Conservation (phyloP, 129 eudicot genomes). For the Deinandra increscens region DNA sequence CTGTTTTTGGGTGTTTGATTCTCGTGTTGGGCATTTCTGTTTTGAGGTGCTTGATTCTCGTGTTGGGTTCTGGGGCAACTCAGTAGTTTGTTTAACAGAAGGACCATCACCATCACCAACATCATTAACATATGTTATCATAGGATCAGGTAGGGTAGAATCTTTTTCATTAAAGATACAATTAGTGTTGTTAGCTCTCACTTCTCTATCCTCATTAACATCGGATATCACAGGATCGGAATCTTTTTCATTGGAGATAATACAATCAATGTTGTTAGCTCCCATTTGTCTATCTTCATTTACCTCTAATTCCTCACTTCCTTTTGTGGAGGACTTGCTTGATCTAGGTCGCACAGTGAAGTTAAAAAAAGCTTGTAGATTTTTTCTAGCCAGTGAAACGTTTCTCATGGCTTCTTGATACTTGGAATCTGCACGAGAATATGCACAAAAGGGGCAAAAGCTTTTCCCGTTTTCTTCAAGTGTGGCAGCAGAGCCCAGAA, state of each 20-base stretch:
- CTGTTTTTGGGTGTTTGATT: conserved; percentile 23
- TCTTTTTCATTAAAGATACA: conserved; percentile 22
- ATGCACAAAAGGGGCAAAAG: conserved; percentile 81
- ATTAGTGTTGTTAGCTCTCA: conserved; percentile 12
- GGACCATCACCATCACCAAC: background rate
- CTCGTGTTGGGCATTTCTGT: conserved; percentile 27
- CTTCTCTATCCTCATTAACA: conserved; percentile 17
- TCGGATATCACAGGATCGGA: conserved; percentile 28
- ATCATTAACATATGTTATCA: conserved; percentile 14
- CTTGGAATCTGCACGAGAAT: conserved; percentile 60
- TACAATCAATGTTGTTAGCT: conserved; percentile 10
- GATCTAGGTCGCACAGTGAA: conserved; percentile 17
- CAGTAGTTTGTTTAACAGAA: conserved; percentile 14
- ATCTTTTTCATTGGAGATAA: conserved; percentile 23
- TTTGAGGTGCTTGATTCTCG: conserved; percentile 21
- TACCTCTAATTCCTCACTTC: conserved; percentile 11
- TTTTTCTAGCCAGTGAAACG: conserved; percentile 51
- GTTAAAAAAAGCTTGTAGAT: conserved; percentile 46
- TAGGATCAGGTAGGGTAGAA: conserved; percentile 25
- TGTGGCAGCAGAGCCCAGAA: conserved; percentile 44
- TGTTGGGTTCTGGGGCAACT: conserved; percentile 24
- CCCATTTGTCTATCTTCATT: conserved; percentile 16
- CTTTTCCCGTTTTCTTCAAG: conserved; percentile 50
- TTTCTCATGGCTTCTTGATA: conserved; percentile 51
- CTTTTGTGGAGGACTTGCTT: conserved; percentile 19